Conservation (phyloP, 306 rosid genomes). For the Acacia melanoxylon region DNA sequence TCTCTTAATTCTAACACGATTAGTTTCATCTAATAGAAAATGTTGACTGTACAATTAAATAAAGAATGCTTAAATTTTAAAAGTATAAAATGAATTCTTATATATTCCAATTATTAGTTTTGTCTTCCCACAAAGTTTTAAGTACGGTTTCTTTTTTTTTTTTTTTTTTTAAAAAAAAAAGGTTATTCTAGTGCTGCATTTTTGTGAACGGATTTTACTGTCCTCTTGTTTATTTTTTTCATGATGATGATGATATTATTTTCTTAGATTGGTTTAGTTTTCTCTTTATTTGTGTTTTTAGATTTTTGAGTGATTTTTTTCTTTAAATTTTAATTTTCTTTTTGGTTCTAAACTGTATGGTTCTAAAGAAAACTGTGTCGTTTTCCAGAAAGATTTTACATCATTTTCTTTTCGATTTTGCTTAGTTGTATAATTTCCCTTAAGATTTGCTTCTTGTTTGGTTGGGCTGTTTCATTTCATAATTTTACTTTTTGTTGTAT, state of each 20-base stretch:
- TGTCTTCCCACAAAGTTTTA: neutral
- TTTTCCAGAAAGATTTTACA: neutral
- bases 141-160: slow-evolving; percentile 4
- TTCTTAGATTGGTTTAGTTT: neutral
- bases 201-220: neutral
- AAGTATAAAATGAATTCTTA: too few species aligned
- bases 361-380: neutral
- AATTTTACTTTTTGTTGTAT: neutral
- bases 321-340: neutral
- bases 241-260: neutral
- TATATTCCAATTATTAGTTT: too few species aligned
- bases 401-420: neutral
- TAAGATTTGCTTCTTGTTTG: neutral
- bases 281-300: neutral
- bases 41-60: too few species aligned
- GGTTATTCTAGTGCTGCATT: neutral
- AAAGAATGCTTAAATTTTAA: too few species aligned
- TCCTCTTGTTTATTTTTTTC: neutral
- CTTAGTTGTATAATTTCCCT: neutral
- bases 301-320: neutral
- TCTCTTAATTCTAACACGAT: too few species aligned
- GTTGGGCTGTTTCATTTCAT: neutral
- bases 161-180: too few species aligned
- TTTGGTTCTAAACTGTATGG: slow-evolving; percentile 12
- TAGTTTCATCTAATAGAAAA: too few species aligned